These are phyloP conservation scores for Blumeria graminis DNA, from an alignment of 2,329 filamentous ascomycete genomes.

Conservation along the genomic window DNA sequence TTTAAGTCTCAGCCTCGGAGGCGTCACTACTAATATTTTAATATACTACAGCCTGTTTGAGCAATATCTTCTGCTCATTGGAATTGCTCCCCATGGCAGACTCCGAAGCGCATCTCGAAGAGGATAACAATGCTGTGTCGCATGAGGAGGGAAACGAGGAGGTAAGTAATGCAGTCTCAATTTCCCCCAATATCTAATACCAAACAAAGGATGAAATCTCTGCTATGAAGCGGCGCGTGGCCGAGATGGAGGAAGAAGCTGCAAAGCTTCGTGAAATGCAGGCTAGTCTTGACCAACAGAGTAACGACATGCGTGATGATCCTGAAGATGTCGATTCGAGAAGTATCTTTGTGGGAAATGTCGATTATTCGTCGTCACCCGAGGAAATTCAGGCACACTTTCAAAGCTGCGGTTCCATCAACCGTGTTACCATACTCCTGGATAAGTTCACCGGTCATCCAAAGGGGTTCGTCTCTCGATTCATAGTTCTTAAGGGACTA, in stretches of 20 bases:
- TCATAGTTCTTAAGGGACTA: neutral
- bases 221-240: constrained; percentile 67
- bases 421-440: constrained; percentile 86
- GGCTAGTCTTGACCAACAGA: constrained; percentile 61
- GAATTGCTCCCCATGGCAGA: constrained; percentile 10
- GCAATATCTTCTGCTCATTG: too few species aligned
- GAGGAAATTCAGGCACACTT: constrained; percentile 98
- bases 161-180: constrained; percentile 6
- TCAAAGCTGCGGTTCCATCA: constrained; percentile 90
- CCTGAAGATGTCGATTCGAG: constrained; percentile 89
- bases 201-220: constrained; percentile 45
- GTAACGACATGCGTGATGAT: constrained; percentile 63
- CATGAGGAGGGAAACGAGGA: constrained; percentile 15
- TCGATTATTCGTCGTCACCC: constrained; percentile 89
- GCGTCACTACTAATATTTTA: too few species aligned
- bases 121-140: constrained; percentile 9
- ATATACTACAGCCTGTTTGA: too few species aligned
- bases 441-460: constrained; percentile 98
- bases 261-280: constrained; percentile 76
- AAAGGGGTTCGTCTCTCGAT: constrained; percentile 55
- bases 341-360: constrained; percentile 95
- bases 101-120: constrained; percentile 9
- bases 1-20: too few species aligned
- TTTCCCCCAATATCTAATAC: neutral
- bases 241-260: constrained; percentile 78